A percentile compares a stretch with the other conserved stretches of the same genome.
Conservation (phyloP, 805 yeast species). For the Scheffersomyces amazonensis region DNA sequence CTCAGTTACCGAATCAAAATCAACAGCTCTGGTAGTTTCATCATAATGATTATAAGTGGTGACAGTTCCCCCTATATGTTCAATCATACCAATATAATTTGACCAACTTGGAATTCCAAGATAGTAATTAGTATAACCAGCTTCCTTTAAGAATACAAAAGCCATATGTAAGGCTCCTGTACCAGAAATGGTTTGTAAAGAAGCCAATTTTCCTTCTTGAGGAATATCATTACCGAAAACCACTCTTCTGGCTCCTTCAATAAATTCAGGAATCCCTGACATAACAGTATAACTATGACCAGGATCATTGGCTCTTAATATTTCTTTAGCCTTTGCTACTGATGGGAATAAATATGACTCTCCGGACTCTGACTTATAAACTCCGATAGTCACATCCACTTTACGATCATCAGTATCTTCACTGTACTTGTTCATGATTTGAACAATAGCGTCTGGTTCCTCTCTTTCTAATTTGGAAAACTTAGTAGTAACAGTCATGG, state of each 20-base stretch:
- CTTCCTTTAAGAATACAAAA: constrained; percentile 19
- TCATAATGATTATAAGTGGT: constrained; percentile 30
- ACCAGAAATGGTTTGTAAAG: constrained; percentile 40
- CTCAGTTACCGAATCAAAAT: constrained; percentile 21
- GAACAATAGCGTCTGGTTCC: constrained; percentile 27
- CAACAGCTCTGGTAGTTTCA: constrained; percentile 22
- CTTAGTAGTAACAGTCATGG: constrained; percentile 16
- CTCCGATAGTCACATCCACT: constrained; percentile 44
- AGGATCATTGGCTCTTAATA: constrained; percentile 31
- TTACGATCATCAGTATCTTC: constrained; percentile 29
- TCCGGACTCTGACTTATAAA: constrained; percentile 41
- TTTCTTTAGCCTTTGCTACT: constrained; percentile 33
- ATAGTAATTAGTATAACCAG: constrained; percentile 24
- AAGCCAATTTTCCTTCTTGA: constrained; percentile 23
- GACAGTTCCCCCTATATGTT: constrained; percentile 25
- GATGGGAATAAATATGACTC: constrained; percentile 35
- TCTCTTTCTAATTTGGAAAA: constrained; percentile 15
- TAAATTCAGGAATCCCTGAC: constrained; percentile 39
- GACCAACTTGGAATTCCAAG: constrained; percentile 41
- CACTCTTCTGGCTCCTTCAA: constrained; percentile 29
- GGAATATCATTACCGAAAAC: constrained; percentile 30
- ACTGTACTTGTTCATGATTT: constrained; percentile 15
- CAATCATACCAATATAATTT: constrained; percentile 36
- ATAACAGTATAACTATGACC: constrained; percentile 45
- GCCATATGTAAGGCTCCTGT: constrained; percentile 43